These are phyloP conservation scores for Macrolepiota dolichaula DNA, from an alignment of 768 basidiomycete species.

Conservation along the genomic window DNA sequence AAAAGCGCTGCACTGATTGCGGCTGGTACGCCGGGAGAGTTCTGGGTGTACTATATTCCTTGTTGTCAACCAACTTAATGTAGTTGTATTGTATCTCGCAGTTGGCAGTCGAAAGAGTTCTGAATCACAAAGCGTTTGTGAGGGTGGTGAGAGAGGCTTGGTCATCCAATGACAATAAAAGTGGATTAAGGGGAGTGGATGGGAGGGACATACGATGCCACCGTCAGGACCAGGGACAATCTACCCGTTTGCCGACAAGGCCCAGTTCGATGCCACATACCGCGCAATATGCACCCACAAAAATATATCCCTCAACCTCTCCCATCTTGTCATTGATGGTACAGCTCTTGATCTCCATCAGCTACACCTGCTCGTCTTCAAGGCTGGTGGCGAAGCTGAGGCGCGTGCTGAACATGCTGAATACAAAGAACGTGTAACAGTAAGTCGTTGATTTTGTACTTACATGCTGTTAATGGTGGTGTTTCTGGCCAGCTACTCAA, in stretches of 20 bases:
- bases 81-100: not conserved
- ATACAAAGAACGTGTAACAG: not conserved
- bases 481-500: too few relatives aligned
- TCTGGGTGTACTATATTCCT: not conserved
- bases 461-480: not conserved
- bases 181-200: not conserved
- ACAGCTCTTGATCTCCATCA: conserved; percentile 6
- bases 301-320: conserved; percentile 6
- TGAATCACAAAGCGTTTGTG: not conserved
- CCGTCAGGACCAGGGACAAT: conserved; percentile 10
- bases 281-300: conserved; percentile 9
- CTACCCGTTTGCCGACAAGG: conserved; percentile 11
- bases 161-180: conserved; percentile 3
- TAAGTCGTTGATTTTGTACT: not conserved
- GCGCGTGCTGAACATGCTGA: not conserved
- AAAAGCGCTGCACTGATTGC: not conserved
- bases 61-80: not conserved
- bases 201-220: not conserved
- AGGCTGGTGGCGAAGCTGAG: conserved; percentile 4
- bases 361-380: conserved; percentile 2
- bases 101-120: not conserved
- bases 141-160: not conserved
- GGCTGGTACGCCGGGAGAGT: not conserved
- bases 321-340: not conserved
- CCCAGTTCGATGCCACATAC: conserved; percentile 6